Base-by-base conservation (phyloP, 2,329 filamentous ascomycete species). In the Plectosphaerella plurivora region DNA sequence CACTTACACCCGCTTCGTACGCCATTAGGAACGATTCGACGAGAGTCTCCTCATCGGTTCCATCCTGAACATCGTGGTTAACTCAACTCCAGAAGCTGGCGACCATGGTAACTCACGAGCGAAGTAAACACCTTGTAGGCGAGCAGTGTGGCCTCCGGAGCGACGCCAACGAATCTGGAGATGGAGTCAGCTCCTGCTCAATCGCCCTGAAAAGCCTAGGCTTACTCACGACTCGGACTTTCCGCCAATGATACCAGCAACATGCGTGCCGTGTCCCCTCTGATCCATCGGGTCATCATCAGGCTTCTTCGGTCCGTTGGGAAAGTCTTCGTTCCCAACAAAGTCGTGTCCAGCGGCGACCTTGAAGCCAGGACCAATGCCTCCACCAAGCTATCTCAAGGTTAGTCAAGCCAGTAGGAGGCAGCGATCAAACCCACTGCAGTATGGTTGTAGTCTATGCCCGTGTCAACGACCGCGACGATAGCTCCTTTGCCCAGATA, bases 361-460 rank as follows among this genome's bases (percentile, higher is more conserved):
- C 20, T 76, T 67, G 57, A 67, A 76, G 1, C 73, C 74, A 14
- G 63, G 57, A 2, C 76, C 76, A 57, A 76, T 77, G 39, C 75
- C 72, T 6, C 74, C 73, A n/a, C 75, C 75, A 8, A 77, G 69
- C 44, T 73, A 33, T 33, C 28, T 12, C 28, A 33, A 8, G 9
- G 16, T 20, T 12, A 20, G 41, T 12, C 22, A 9, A 20, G n/a
- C 16, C 41, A n/a, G 37, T n/a, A 44, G 5, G 5, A 18, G 41
- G 11, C 22, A 22, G 5, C 22, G 22, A 12, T 3, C 28, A 8
- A 33, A 33, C 54, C 25, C 59, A 54, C 54, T 33, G 73, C 68
- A 37, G 47, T 12, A 28, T 46, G 37, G 2, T 6, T 25, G 41
- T 36, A 16, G 8, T 49, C 49, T 12, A 60, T 49, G 4, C 59